Base-by-base conservation (phyloP, 1,284 basidiomycete species). In the Cryptococcus sp. region DNA sequence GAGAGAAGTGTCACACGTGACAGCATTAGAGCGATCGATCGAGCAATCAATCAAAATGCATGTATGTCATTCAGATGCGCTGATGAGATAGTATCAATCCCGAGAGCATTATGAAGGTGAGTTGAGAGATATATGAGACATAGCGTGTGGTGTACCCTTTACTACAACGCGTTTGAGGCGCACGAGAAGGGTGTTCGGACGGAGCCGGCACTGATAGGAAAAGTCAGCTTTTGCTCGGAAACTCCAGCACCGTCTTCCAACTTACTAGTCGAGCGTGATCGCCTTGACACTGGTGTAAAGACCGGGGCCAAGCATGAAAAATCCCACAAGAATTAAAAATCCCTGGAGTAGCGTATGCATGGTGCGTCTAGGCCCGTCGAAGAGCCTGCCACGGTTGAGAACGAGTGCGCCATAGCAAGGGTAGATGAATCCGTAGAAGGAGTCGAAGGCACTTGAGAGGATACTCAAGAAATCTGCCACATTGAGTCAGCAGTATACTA, bases 261-360 rank as follows among this genome's bases (percentile, higher is more conserved):
- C 70, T 64, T 49, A 73, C 71, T 77, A 77, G 54, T 72, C 72
- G 19, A 50, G 42, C 11, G 80, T 75, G 68, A 83, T 83, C 10
- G 79, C 79, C 52, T 82, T 68, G 6, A 82, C 70, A 15, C 75
- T 69, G n/a, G 81, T 76, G 61, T 82, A 82, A 1, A 81, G 72
- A 0, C 82, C 82, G 0, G 81, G 80, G 2, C 79, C 81, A 22
- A 82, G 73, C 65, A 82, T 75, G 66, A 82, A 80, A 16, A 81
- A 57, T 6, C 77, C 77, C 10, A 76, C 65, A 41, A 65, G 47
- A 47, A 81, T 64, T 55, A 82, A 76, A 53, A 81, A 61, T 51
- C 78, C 64, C 60, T 81, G 79, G 57, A 80, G 16, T 11, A 77
- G 25, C 8, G 68, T 68, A 51, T 73, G 57, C 19, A 58, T 43